Evolutionary conservation across 2,329 filamentous ascomycete species (phyloP), one percentile per base, ranked within the genome.

Genomic region (Hirsutella minnesotensis): DNA sequence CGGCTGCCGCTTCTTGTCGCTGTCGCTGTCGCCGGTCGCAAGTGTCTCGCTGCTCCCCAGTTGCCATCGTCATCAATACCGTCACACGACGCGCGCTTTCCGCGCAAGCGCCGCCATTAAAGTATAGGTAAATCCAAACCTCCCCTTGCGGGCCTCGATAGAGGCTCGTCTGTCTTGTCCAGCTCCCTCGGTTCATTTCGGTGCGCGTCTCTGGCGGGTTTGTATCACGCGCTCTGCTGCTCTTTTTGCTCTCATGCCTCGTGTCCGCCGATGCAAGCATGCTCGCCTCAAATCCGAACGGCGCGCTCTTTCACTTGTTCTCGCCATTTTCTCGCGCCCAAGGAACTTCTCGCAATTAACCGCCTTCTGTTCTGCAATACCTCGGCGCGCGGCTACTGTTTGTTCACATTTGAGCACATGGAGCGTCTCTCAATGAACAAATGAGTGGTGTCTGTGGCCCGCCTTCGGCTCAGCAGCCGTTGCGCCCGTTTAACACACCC

Each of bases 401-500:
- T n/a, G n/a, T n/a, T n/a, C n/a, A n/a, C n/a, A n/a, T n/a, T n/a
- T n/a, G n/a, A n/a, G n/a, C n/a, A n/a, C 33, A 3, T 30, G 12
- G 40, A 8, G 16, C 9, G n/a, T 13, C 19, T 24, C 31, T 41
- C 22, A 21, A 9, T 34, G 21, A 27, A 8, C 34, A 4, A n/a
- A n/a, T n/a, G n/a, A n/a, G n/a, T n/a, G 15, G 16, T 36, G 34
- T 21, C 9, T 20, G 21, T 40, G 39, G 31, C 39, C 43, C 43
- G 42, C 40, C 31, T 43, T 41, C 35, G 42, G 38, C 41, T 42
- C 41, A 36, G 43, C 49, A 7, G 24, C 12, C 29, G 38, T 43
- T 36, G 39, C n/a, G 40, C 44, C 45, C 37, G 40, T 42, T 44
- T 24, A 22, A 42, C 44, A 51, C 47, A 49, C 45, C 47, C 47